Percentiles rank a stretch among this genome's conserved stretches.
phyloP scores from a whole-genome alignment of 169 alveolate genomes.

The Amoebophrya sp. region DNA sequence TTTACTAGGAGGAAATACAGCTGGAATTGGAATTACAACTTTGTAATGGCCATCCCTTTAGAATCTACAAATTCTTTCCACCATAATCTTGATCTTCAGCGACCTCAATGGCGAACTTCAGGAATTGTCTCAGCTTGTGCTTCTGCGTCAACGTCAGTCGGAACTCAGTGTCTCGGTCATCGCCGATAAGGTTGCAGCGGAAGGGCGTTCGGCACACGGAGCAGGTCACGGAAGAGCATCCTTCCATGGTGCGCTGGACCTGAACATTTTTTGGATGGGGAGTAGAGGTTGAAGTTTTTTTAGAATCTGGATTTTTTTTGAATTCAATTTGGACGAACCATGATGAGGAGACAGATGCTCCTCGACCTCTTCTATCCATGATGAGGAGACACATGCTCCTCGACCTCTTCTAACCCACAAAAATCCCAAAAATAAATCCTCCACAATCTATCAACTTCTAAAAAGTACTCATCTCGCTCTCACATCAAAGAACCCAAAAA shows the following conservation, averaged over 20 bases:
- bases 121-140: not conserved
- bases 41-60: too few species aligned
- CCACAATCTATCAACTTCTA: not conserved
- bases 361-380: not conserved
- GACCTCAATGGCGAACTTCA: not conserved
- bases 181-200: constrained; percentile 24
- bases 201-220: constrained; percentile 21
- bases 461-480: not conserved
- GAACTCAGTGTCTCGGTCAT: constrained; percentile 11
- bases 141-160: not conserved
- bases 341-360: not conserved
- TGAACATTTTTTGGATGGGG: not conserved
- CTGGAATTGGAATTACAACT: too few species aligned
- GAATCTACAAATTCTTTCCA: too few species aligned
- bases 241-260: constrained; percentile 26
- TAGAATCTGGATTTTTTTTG: not conserved
- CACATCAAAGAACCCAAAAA: not conserved
- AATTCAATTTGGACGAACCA: too few species aligned
- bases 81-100: not conserved
- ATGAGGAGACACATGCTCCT: not conserved
- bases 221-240: not conserved
- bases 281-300: not conserved
- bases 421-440: not conserved
- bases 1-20: too few species aligned
- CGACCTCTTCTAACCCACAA: not conserved